Percentiles rank a stretch among this genome's conserved stretches.
Evolutionary conservation across 352 stramenopile species (phyloP).

Genomic region (Globisporangium mamillatum): DNA sequence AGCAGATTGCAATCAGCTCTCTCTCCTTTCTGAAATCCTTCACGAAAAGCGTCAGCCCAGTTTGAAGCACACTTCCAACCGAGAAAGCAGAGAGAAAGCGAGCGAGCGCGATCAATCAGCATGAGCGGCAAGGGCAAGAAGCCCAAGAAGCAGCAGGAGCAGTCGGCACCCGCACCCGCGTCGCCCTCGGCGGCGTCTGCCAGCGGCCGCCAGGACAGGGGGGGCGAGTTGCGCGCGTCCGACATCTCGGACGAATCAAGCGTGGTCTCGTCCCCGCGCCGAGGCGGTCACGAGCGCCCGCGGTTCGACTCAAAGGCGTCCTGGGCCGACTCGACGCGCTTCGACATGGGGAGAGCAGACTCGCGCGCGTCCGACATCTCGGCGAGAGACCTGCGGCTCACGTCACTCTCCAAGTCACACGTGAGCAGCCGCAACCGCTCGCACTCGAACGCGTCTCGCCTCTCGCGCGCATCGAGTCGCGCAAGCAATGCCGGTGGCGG

Average conservation of each 20-base stretch:
- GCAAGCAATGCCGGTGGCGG: slow-evolving; percentile 28
- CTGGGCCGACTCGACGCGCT: slow-evolving; percentile 84
- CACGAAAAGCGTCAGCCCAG: slow-evolving; percentile 4
- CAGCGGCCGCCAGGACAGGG: background rate
- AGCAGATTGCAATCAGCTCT: no score
- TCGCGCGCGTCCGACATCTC: slow-evolving; percentile 78
- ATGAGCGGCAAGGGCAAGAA: slow-evolving; percentile 10
- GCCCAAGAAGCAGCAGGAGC: background rate
- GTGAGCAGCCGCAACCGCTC: slow-evolving; percentile 35
- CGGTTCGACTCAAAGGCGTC: slow-evolving; percentile 83
- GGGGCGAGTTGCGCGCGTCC: slow-evolving; percentile 9
- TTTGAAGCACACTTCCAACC: background rate
- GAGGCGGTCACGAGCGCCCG: slow-evolving; percentile 42
- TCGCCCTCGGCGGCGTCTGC: slow-evolving; percentile 12
- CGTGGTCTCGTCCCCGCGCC: slow-evolving; percentile 44
- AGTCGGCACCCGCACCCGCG: background rate
- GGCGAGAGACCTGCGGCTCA: slow-evolving; percentile 61
- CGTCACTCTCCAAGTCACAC: slow-evolving; percentile 38
- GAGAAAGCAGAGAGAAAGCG: background rate
- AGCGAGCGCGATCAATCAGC: background rate
- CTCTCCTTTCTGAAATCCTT: background rate
- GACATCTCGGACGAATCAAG: slow-evolving; percentile 59
- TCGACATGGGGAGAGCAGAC: slow-evolving; percentile 81
- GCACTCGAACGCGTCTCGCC: slow-evolving; percentile 63
- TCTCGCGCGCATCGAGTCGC: slow-evolving; percentile 53